phyloP scores from a whole-genome alignment of 1,284 basidiomycete genomes.

The Phellopilus nigrolimitatus region DNA sequence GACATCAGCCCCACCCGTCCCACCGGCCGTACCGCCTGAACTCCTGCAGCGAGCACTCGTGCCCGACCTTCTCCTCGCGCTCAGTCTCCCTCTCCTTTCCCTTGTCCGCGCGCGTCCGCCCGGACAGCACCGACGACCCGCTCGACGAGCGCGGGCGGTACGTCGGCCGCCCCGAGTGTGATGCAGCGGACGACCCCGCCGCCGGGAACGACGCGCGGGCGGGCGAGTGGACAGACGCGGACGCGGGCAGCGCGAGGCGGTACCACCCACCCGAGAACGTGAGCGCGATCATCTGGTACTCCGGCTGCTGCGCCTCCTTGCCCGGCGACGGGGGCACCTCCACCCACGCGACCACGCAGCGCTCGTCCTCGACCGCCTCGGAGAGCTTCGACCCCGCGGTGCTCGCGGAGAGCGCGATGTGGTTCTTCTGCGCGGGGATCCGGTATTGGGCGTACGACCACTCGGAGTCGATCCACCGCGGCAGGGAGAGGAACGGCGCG shows the following conservation, averaged over 20 bases:
- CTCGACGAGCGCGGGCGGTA: slow-evolving; percentile 47
- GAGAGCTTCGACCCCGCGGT: slow-evolving; percentile 49
- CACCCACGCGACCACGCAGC: slow-evolving; percentile 83
- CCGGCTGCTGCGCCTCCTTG: slow-evolving; percentile 27
- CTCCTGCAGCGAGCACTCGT: slow-evolving; percentile 66
- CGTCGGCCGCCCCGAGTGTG: slow-evolving; percentile 36
- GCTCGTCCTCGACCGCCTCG: slow-evolving; percentile 75
- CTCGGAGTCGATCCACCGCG: slow-evolving; percentile 89
- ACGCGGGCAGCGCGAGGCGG: slow-evolving; percentile 66
- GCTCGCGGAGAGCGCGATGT: slow-evolving; percentile 66
- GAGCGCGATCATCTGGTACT: slow-evolving; percentile 78
- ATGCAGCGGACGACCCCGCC: slow-evolving; percentile 23
- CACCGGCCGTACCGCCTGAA: slow-evolving; percentile 76
- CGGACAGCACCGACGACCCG: slow-evolving; percentile 39
- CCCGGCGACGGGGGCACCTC: slow-evolving; percentile 36
- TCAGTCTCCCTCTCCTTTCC: slow-evolving; percentile 57
- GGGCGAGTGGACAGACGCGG: slow-evolving; percentile 28
- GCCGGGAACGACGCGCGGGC: slow-evolving; percentile 10
- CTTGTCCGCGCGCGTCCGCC: slow-evolving; percentile 44
- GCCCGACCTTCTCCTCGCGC: slow-evolving; percentile 52
- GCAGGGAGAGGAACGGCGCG: slow-evolving; percentile 74
- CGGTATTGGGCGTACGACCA: slow-evolving; percentile 94
- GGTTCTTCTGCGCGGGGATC: slow-evolving; percentile 79
- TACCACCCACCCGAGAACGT: slow-evolving; percentile 95
- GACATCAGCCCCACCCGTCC: slow-evolving; percentile 75